Evolutionary conservation across 2,329 filamentous ascomycete genomes (phyloP).

Genomic region (Colletotrichum aenigma): DNA sequence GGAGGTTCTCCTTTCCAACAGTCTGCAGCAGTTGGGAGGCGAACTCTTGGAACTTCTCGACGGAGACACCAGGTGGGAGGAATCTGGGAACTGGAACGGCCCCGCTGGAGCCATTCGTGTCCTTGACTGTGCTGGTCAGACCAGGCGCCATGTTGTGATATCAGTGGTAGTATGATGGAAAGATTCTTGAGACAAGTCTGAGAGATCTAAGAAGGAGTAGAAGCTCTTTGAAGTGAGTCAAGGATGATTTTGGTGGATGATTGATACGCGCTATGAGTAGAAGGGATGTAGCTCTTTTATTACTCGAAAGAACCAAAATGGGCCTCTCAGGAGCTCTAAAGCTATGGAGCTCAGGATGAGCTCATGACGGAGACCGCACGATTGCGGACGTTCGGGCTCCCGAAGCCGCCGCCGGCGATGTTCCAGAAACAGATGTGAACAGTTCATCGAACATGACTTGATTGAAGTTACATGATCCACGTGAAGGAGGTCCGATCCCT

Average conservation of each 20-base stretch:
- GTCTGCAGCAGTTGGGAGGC: background rate
- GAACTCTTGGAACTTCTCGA: slow-evolving; percentile 3
- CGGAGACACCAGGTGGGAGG: background rate
- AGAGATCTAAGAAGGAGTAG: background rate
- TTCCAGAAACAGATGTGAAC: background rate
- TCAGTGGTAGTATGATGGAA: background rate
- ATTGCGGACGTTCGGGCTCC: background rate
- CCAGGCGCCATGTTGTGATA: background rate
- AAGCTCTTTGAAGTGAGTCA: background rate
- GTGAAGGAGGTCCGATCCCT: background rate
- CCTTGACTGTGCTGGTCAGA: background rate
- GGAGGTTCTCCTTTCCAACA: slow-evolving; percentile 5
- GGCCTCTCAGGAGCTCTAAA: background rate
- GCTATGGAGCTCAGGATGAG: background rate
- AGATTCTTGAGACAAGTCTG: background rate
- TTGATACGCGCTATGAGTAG: background rate
- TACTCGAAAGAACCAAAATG: background rate
- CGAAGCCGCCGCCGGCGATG: background rate
- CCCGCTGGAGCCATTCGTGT: background rate
- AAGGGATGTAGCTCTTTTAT: background rate
- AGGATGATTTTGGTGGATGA: background rate
- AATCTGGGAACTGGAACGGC: background rate
- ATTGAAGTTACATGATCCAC: background rate
- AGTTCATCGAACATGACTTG: background rate
- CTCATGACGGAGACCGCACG: background rate